phyloP scores from a whole-genome alignment of 1,284 basidiomycete genomes.

The Ceratobasidium theobromae region DNA sequence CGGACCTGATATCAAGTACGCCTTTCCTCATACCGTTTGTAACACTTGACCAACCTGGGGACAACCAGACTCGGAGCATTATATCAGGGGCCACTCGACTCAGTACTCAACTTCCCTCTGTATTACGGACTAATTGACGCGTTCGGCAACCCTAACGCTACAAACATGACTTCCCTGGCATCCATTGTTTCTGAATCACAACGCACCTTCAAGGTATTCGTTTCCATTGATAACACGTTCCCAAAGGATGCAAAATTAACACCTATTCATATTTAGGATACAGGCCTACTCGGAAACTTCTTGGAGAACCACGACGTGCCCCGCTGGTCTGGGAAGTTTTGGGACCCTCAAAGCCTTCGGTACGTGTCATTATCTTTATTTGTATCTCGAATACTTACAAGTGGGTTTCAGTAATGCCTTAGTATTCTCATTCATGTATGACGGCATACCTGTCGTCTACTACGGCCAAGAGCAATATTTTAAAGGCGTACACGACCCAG shows the following conservation, averaged over 20 bases:
- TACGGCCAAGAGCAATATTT: constrained; percentile 59
- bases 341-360: constrained; percentile 63
- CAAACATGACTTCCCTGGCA: constrained; percentile 62
- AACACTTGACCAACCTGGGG: constrained; percentile 34
- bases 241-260: too few relatives aligned
- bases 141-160: constrained; percentile 61
- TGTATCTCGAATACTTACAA: constrained; percentile 51
- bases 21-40: constrained; percentile 38
- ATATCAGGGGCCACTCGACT: constrained; percentile 60
- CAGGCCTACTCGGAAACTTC: constrained; percentile 70
- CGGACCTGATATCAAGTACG: constrained; percentile 54
- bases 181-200: constrained; percentile 56
- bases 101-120: constrained; percentile 70
- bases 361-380: constrained; percentile 46
- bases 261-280: constrained; percentile 42
- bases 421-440: constrained; percentile 47
- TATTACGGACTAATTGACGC: constrained; percentile 64
- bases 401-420: constrained; percentile 48
- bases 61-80: constrained; percentile 42
- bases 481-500: constrained; percentile 49
- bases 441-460: constrained; percentile 59
- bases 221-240: too few relatives aligned
- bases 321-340: constrained; percentile 65
- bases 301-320: constrained; percentile 82
- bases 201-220: constrained; percentile 52